These are phyloP conservation scores for Quercus glauca DNA, from an alignment of 306 rosid species.

Conservation along the genomic window DNA sequence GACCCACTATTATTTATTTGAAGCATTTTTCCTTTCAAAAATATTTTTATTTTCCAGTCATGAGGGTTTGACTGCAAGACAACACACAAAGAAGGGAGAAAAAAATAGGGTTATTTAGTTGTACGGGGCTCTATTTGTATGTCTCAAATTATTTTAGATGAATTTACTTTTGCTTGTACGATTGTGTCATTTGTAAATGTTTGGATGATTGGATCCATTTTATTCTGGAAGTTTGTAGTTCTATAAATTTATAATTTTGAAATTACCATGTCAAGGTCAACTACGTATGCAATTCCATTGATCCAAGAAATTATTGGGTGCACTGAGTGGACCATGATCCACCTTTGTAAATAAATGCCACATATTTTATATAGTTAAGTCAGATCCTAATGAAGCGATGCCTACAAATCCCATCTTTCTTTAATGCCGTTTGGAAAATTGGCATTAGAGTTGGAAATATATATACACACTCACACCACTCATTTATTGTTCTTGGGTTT, in stretches of 20 bases:
- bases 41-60: constrained; percentile 32
- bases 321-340: too few relatives aligned
- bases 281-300: too few relatives aligned
- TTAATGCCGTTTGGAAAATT: too few relatives aligned
- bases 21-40: neutral
- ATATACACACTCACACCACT: too few relatives aligned
- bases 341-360: too few relatives aligned
- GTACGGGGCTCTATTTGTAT: neutral
- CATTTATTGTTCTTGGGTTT: too few relatives aligned
- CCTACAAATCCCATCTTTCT: too few relatives aligned
- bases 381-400: too few relatives aligned
- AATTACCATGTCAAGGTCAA: too few relatives aligned
- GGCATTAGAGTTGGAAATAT: too few relatives aligned
- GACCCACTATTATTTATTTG: neutral
- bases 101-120: neutral
- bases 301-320: too few relatives aligned
- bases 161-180: neutral
- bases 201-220: neutral
- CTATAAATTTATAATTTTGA: neutral
- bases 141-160: neutral
- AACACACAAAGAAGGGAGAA: neutral
- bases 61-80: constrained; percentile 51
- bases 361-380: too few relatives aligned
- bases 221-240: neutral
- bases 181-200: neutral